Evolutionary conservation across 805 yeast species (phyloP), one percentile per base, ranked within the genome.

Genomic region (Yarrowia alimentaria): DNA sequence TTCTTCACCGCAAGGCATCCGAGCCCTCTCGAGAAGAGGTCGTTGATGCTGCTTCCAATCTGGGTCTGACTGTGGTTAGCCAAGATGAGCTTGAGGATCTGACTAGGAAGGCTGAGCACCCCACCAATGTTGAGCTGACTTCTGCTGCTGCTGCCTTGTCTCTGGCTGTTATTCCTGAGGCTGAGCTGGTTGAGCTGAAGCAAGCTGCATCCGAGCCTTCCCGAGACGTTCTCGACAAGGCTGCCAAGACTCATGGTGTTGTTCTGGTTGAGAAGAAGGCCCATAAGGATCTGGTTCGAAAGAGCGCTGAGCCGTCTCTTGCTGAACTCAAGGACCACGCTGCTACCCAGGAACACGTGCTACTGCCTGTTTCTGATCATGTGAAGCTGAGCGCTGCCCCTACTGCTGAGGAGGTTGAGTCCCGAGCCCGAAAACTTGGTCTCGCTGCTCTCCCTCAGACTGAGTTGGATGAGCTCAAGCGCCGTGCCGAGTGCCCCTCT

Each of bases 311-410:
- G 11, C 61, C 68, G 3, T 56, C 66, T 1, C 61, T 62, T 52
- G 40, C 55, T 8, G 67, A 64, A 17, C 51, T 70, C 25, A 65
- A 61, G 31, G 52, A 59, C 5, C 59, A 53, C 22, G 69, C 71
- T 11, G 55, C 56, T 11, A 61, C 61, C 10, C 56, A 68, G 19
- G 75, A 72, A 1, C 57, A 69, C 51, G 58, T 56, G 4, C 60
- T 71, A 4, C 50, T 72, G 16, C 60, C 74, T 0, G 54, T 58
- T 5, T 59, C 60, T 2, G 72, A 71, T n/a, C 53, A 64, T 18
- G 63, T 61, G 2, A 60, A 60, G 47, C 56, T 69, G 53, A 52
- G 55, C 13, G 57, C 58, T 12, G 22, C 47, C 9, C 62, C 63
- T 2, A 21, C 58, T 1, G 37, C 25, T 33, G 55, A 57, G 6